A percentile compares a stretch with the other conserved stretches of the same genome.
Evolutionary conservation across 2,329 filamentous ascomycete genomes (phyloP).

Genomic region (Fusarium begoniae): DNA sequence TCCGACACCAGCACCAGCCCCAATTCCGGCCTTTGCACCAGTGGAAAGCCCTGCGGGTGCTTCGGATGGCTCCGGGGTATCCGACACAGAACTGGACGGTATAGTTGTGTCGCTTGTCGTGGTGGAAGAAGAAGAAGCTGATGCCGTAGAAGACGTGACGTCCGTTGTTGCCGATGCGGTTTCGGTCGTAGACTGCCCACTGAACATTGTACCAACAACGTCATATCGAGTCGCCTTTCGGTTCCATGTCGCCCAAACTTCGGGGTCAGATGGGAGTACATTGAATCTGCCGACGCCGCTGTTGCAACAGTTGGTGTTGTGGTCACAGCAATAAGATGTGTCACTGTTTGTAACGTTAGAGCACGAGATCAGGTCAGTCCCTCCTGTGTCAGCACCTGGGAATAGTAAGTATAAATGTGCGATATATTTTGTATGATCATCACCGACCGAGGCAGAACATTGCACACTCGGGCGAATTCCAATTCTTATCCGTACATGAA

Average conservation of each 20-base stretch:
- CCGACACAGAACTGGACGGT: not conserved
- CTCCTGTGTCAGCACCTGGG: constrained; percentile 31
- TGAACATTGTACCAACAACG: constrained; percentile 27
- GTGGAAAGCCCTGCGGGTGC: not conserved
- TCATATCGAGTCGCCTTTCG: constrained; percentile 21
- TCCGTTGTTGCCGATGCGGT: not conserved
- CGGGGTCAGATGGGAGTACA: constrained; percentile 34
- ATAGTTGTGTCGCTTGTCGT: not conserved
- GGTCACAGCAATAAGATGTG: constrained; percentile 41
- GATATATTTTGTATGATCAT: not conserved
- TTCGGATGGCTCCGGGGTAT: not conserved
- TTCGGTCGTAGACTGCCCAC: not conserved
- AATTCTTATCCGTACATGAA: constrained; percentile 39
- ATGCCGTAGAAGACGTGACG: not conserved
- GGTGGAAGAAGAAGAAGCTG: not conserved
- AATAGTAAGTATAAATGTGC: not conserved
- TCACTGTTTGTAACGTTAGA: constrained; percentile 37
- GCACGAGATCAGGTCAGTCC: constrained; percentile 41
- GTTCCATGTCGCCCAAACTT: constrained; percentile 35
- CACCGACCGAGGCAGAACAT: constrained; percentile 22
- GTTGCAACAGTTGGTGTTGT: constrained; percentile 36
- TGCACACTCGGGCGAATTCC: constrained; percentile 30
- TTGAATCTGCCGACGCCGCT: constrained; percentile 40
- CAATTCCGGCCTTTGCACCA: constrained; percentile 20
- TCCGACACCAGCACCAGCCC: constrained; percentile 12